Percentiles rank a stretch among this genome's conserved stretches.
phyloP scores from a whole-genome alignment of 2,329 filamentous ascomycete genomes.

The Thyridium curvatum region DNA sequence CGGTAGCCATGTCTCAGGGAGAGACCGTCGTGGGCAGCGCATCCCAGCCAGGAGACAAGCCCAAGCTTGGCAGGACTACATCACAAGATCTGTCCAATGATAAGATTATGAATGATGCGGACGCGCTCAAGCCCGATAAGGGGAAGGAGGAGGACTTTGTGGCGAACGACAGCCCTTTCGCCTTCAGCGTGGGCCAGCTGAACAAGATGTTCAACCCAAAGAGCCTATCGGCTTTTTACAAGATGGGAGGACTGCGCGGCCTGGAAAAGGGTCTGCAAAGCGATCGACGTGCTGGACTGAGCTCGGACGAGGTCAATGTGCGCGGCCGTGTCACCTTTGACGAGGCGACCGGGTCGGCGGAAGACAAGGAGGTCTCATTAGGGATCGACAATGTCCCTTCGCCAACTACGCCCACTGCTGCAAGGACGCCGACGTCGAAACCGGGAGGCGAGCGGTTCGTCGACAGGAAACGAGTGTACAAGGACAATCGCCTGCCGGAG shows the following conservation, averaged over 20 bases:
- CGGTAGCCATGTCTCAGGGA: conserved; percentile 51
- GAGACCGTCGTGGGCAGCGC: conserved; percentile 53
- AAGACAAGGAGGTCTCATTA: conserved; percentile 26
- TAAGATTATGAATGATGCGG: conserved; percentile 56
- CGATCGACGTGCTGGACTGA: conserved; percentile 67
- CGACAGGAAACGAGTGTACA: conserved; percentile 65
- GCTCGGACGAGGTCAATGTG: conserved; percentile 64
- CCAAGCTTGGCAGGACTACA: conserved; percentile 17
- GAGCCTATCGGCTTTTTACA: conserved; percentile 73
- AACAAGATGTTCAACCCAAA: conserved; percentile 88
- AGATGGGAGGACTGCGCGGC: conserved; percentile 70
- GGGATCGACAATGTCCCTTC: conserved; percentile 15
- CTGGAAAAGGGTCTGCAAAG: conserved; percentile 74
- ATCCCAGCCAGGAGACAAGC: conserved; percentile 35
- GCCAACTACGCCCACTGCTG: conserved; percentile 5
- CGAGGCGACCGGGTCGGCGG: conserved; percentile 45
- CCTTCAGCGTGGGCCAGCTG: conserved; percentile 76
- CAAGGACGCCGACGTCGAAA: background rate
- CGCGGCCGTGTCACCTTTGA: conserved; percentile 65
- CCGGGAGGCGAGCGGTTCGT: conserved; percentile 27
- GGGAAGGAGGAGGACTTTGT: conserved; percentile 72
- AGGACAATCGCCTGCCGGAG: conserved; percentile 66
- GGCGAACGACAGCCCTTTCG: conserved; percentile 76
- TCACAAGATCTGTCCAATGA: conserved; percentile 31
- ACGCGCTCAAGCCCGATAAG: conserved; percentile 68